phyloP scores from a whole-genome alignment of 2,329 filamentous ascomycete species.

The Cytospora paraplurivora region DNA sequence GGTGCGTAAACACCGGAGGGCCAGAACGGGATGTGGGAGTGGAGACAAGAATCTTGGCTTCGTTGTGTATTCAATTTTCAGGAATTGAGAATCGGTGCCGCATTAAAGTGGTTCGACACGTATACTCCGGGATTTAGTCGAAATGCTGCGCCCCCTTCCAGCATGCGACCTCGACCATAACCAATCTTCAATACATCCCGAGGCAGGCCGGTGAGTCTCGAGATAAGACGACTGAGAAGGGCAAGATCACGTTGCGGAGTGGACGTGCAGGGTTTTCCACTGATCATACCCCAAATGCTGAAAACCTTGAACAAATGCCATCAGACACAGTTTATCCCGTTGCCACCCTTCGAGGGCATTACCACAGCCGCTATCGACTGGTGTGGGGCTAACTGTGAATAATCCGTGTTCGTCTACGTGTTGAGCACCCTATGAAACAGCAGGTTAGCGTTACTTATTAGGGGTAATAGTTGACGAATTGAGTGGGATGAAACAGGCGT shows the following conservation, averaged over 20 bases:
- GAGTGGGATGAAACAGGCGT: conserved; percentile 36
- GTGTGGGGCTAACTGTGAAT: neutral
- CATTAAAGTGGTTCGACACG: neutral
- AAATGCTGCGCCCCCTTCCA: neutral
- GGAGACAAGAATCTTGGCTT: neutral
- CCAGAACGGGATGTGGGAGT: neutral
- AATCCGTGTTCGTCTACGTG: conserved; percentile 7
- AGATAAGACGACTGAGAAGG: neutral
- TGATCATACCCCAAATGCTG: neutral
- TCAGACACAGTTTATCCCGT: neutral
- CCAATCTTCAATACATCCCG: neutral
- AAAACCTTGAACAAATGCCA: neutral
- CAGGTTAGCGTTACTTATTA: conserved; percentile 3
- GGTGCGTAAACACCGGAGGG: neutral
- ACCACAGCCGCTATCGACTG: neutral
- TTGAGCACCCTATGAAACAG: conserved; percentile 20
- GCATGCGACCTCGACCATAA: too few relatives aligned
- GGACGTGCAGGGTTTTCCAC: neutral
- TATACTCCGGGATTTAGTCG: neutral
- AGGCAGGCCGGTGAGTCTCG: too few relatives aligned
- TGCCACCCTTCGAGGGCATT: too few relatives aligned
- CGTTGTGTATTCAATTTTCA: neutral
- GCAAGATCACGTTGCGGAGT: neutral
- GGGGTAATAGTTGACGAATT: neutral
- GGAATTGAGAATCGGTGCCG: neutral